phyloP scores from a whole-genome alignment of 768 basidiomycete species.

The Glaciozyma antarctica region DNA sequence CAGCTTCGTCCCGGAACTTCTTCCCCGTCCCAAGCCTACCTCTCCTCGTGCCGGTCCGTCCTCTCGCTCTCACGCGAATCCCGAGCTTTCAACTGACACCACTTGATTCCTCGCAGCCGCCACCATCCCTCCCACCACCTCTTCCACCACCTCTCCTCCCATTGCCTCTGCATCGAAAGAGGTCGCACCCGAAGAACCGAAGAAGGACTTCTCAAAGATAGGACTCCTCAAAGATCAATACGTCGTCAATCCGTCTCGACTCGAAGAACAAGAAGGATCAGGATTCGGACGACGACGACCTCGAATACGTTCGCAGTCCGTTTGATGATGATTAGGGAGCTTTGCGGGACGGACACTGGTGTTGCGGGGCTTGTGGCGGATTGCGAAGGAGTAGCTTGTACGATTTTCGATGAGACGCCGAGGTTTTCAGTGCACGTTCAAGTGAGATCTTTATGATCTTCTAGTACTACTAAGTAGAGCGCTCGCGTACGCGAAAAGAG shows the following conservation, averaged over 20 bases:
- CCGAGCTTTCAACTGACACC: neutral
- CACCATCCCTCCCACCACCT: neutral
- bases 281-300: slow-evolving; percentile 18
- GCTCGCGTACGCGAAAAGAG: no score
- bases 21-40: neutral
- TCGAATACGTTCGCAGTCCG: slow-evolving; percentile 22
- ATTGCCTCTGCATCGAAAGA: neutral
- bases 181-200: neutral
- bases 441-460: no score
- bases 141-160: neutral
- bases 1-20: neutral
- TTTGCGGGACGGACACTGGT: no score
- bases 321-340: slow-evolving; percentile 24
- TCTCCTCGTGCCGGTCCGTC: neutral
- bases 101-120: neutral
- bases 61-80: neutral
- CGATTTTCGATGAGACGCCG: no score
- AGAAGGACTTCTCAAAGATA: slow-evolving; percentile 14
- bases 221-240: no score
- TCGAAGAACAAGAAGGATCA: slow-evolving; percentile 4
- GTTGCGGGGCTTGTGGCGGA: no score
- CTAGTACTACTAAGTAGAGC: no score
- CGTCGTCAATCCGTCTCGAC: slow-evolving; percentile 27
- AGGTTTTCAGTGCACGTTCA: no score
- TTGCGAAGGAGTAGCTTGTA: no score